A percentile compares a stretch with the other conserved stretches of the same genome.
Evolutionary conservation across 495 filamentous ascomycete genomes (phyloP).

Genomic region (Tuber microsphaerosporum): DNA sequence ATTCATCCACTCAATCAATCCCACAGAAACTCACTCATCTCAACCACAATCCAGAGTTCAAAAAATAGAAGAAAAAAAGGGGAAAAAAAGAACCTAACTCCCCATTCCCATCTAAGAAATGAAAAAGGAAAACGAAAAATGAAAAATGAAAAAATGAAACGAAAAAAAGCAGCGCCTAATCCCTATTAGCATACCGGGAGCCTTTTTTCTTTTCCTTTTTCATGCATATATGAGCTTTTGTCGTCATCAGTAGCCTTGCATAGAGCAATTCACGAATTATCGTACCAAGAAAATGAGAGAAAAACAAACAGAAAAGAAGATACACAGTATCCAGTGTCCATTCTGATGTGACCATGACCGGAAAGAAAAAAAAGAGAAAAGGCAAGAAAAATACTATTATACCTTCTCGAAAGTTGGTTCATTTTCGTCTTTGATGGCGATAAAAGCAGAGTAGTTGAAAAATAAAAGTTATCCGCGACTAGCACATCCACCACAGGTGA

Average conservation of each 20-base stretch:
- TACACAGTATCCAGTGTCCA: neutral
- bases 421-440: neutral
- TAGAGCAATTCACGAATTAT: neutral
- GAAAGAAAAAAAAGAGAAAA: neutral
- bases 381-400: neutral
- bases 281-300: neutral
- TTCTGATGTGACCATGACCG: neutral
- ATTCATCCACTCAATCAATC: neutral
- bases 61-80: neutral
- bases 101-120: constrained; percentile 4
- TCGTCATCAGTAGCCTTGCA: neutral
- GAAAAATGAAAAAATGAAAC: neutral
- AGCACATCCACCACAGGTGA: constrained; percentile 38
- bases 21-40: neutral
- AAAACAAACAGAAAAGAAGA: neutral
- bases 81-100: neutral
- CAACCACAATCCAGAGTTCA: neutral
- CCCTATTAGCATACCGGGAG: neutral
- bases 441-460: neutral
- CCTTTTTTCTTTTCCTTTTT: neutral
- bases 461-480: neutral
- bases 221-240: neutral
- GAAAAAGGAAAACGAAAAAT: neutral
- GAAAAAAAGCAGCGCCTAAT: neutral
- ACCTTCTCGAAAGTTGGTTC: neutral